Evolutionary conservation across 2,329 filamentous ascomycete species (phyloP).

Genomic region (Nannizziopsis barbatae): DNA sequence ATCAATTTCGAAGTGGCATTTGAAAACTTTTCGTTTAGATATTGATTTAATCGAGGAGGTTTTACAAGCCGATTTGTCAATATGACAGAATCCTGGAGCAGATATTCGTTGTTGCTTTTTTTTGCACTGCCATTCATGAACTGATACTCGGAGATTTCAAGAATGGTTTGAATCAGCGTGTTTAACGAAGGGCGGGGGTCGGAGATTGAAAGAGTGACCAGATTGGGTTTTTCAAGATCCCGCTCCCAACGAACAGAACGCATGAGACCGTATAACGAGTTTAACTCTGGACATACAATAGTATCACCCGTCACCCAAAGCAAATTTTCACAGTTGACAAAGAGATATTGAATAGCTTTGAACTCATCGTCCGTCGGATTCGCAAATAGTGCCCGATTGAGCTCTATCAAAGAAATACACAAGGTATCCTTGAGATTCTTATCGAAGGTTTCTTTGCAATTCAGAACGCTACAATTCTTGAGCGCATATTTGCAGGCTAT

Average conservation of each 20-base stretch:
- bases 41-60: slow-evolving; percentile 16
- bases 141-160: slow-evolving; percentile 17
- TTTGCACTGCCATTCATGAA: slow-evolving; percentile 13
- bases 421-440: slow-evolving; percentile 17
- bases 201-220: slow-evolving; percentile 20
- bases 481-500: slow-evolving; percentile 7
- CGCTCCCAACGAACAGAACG: slow-evolving; percentile 27
- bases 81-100: slow-evolving; percentile 15
- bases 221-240: slow-evolving; percentile 23
- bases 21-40: slow-evolving; percentile 14
- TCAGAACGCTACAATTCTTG: slow-evolving; percentile 13
- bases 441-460: slow-evolving; percentile 15
- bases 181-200: slow-evolving; percentile 10
- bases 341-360: slow-evolving; percentile 20
- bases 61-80: slow-evolving; percentile 20
- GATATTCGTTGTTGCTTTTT: slow-evolving; percentile 19
- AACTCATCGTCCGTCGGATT: slow-evolving; percentile 20
- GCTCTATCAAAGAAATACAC: slow-evolving; percentile 20
- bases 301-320: slow-evolving; percentile 29
- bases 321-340: slow-evolving; percentile 21
- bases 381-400: slow-evolving; percentile 15
- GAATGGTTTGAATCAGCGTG: slow-evolving; percentile 9
- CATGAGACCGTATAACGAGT: slow-evolving; percentile 26
- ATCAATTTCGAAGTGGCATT: slow-evolving; percentile 15
- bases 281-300: slow-evolving; percentile 21